Evolutionary conservation across 2,329 filamentous ascomycete genomes (phyloP).

Genomic region (Neofusicoccum ribis): DNA sequence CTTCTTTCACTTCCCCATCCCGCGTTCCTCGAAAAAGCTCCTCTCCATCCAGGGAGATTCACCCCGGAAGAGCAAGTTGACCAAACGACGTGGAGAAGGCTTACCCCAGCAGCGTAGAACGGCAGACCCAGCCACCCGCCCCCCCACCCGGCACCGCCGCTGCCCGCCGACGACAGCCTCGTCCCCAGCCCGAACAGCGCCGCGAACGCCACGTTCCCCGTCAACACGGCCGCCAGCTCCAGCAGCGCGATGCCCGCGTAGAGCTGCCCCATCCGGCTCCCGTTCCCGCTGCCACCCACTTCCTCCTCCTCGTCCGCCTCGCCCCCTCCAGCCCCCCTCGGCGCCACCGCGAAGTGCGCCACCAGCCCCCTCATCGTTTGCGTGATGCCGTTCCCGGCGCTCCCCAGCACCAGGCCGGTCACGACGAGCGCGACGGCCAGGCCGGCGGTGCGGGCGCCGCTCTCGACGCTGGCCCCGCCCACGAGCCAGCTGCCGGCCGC

Average conservation of each 20-base stretch:
- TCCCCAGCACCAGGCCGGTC: neutral
- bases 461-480: neutral
- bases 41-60: no score
- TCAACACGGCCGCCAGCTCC: slow-evolving; percentile 6
- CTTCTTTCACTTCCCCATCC: neutral
- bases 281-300: no score
- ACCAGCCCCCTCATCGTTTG: slow-evolving; percentile 16
- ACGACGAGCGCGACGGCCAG: neutral
- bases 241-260: slow-evolving; percentile 11
- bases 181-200: slow-evolving; percentile 1
- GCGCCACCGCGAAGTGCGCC: neutral
- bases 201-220: slow-evolving; percentile 13
- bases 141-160: neutral
- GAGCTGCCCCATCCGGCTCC: neutral
- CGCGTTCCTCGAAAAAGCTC: neutral
- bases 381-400: slow-evolving; percentile 11
- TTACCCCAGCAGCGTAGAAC: slow-evolving; percentile 15
- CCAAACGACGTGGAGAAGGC: no score
- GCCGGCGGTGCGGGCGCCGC: no score
- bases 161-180: neutral
- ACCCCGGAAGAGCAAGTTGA: neutral
- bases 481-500: slow-evolving; percentile 3
- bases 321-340: no score
- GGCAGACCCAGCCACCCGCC: slow-evolving; percentile 10
- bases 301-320: neutral